These are phyloP conservation scores for Fusarium camptoceras DNA, from an alignment of 2,329 filamentous ascomycete genomes.

Conservation along the genomic window DNA sequence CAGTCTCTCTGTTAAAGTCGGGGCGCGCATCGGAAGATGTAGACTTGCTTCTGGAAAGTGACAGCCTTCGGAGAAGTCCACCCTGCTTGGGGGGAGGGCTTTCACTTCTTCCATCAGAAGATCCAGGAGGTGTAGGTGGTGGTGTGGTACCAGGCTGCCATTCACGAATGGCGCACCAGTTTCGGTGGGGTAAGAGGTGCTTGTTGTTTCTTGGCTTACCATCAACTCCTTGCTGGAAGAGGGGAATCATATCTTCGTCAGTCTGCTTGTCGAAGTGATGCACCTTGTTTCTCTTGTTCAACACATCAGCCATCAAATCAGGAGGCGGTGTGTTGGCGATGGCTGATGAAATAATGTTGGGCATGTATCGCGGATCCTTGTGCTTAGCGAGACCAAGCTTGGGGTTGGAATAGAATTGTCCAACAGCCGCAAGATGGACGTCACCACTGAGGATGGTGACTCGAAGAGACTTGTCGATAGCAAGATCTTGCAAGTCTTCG, in stretches of 20 bases:
- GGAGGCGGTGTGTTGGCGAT: conserved; percentile 94
- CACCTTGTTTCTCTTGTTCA: conserved; percentile 92
- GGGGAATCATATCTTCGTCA: conserved; percentile 94
- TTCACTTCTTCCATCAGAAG: conserved; percentile 60
- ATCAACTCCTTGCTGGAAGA: conserved; percentile 91
- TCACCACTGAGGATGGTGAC: conserved; percentile 94
- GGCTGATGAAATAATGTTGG: conserved; percentile 92
- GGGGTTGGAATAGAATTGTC: conserved; percentile 94
- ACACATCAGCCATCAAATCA: conserved; percentile 86
- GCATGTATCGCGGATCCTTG: conserved; percentile 95
- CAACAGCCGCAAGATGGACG: conserved; percentile 90
- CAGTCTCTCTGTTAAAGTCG: conserved; percentile 53
- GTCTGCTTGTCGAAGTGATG: conserved; percentile 81
- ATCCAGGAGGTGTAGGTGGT: conserved; percentile 70
- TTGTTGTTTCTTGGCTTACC: conserved; percentile 93
- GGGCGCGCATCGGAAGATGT: conserved; percentile 52
- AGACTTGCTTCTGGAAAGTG: conserved; percentile 53
- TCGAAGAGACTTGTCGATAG: conserved; percentile 90
- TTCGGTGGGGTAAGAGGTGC: conserved; percentile 85
- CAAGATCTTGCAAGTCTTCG: conserved; percentile 91
- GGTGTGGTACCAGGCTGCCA: conserved; percentile 85
- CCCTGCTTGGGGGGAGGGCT: conserved; percentile 51
- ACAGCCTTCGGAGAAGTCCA: conserved; percentile 61
- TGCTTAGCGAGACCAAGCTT: conserved; percentile 85
- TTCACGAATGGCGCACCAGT: conserved; percentile 93